phyloP scores from a whole-genome alignment of 345 rosid genomes.

The Sisymbrium irio region DNA sequence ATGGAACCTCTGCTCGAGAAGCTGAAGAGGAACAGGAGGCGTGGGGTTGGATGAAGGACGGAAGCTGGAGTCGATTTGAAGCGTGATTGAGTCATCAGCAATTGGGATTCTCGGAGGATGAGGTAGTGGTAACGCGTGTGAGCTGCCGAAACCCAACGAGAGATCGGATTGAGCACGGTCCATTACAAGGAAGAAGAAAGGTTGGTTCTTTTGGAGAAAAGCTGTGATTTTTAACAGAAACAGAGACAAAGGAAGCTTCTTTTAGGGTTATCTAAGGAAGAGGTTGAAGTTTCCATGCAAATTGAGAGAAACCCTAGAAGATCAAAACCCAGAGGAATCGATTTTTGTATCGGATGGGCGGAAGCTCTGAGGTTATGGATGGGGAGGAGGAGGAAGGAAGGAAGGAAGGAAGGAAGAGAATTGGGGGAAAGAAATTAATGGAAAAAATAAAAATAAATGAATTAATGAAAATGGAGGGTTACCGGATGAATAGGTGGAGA shows the following conservation, averaged over 20 bases:
- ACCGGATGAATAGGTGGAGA: conserved; percentile 32
- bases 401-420: too few species aligned
- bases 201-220: too few species aligned
- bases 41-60: conserved; percentile 22
- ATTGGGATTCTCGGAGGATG: conserved; percentile 31
- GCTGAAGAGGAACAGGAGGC: conserved; percentile 44
- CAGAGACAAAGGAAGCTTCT: neutral
- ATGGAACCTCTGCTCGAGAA: conserved; percentile 40
- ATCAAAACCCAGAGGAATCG: conserved; percentile 19
- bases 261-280: neutral
- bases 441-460: neutral
- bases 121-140: conserved; percentile 31
- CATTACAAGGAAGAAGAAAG: conserved; percentile 10
- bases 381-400: neutral
- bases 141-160: conserved; percentile 41
- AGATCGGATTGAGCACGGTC: conserved; percentile 44
- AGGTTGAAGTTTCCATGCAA: conserved; percentile 20
- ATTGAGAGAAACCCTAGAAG: conserved; percentile 14
- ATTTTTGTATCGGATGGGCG: conserved; percentile 11
- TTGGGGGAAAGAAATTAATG: neutral
- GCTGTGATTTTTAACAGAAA: too few species aligned
- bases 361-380: neutral
- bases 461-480: conserved; percentile 8
- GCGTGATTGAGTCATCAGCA: conserved; percentile 48
- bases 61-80: conserved; percentile 40